Evolutionary conservation across 2,329 filamentous ascomycete genomes (phyloP), one percentile per base, ranked within the genome.

Genomic region (Claviceps humidiphila): DNA sequence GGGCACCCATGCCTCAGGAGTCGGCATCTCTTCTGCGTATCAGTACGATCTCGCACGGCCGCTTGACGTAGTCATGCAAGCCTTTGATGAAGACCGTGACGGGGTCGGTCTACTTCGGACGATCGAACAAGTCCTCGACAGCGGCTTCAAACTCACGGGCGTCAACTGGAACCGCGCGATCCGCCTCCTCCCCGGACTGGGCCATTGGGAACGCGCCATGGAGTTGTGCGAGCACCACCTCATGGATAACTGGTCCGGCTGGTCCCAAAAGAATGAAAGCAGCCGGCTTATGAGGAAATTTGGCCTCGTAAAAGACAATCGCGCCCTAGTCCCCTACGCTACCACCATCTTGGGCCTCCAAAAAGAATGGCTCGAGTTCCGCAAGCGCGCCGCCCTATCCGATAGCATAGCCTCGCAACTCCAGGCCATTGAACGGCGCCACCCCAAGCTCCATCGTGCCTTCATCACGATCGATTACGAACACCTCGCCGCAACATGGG

Each of bases 81-180:
- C 76, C 20, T 68, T 72, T 50, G 59, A 68, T 16, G 65, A 67
- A 13, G 61, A 66, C 53, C 58, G 64, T 6, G 67, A 81, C 55
- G 60, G 69, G 6, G 62, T 67, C 11, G 74, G 71, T 20, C 69
- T 87, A 13, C 62, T 72, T 5, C 54, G 68, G 7, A 67, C 78
- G 16, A 65, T 89, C 30, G 65, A 73, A 22, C 66, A 75, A n/a
- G 71, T 90, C 11, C 71, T 79, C 8, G 63, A 65, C 1, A 74
- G 76, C 42, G 91, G 90, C 11, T 96, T 91, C 70, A 70, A 72
- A 30, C 68, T 96, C 53, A 84, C 88, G 61, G 83, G 79, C 63
- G 77, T 76, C 59, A 89, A 87, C 58, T 95, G 89, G 89, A 93
- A 95, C 63, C 74, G 78, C 49, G 82, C 87, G 57, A 76, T 95